phyloP scores from a whole-genome alignment of 73 alveolate species.

The Tetrahymena borealis region DNA sequence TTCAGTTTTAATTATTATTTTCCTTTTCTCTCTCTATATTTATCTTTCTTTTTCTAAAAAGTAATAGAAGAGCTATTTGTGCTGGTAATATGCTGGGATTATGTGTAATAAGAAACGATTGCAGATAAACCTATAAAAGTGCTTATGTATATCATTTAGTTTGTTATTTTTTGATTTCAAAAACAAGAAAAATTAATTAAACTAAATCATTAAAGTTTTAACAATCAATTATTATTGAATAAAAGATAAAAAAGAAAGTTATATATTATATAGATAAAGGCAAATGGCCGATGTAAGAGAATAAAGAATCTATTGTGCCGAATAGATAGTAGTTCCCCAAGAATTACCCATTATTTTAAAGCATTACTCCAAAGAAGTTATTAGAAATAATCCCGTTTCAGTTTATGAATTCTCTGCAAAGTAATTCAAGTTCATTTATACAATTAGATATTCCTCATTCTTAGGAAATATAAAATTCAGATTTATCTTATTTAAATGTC shows the following conservation, averaged over 20 bases:
- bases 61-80: too few species aligned
- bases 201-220: not conserved
- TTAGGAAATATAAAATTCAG: too few species aligned
- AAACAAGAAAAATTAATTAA: not conserved
- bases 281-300: slow-evolving; percentile 81
- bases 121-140: not conserved
- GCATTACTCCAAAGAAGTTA: slow-evolving; percentile 85
- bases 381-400: slow-evolving; percentile 76
- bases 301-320: slow-evolving; percentile 83
- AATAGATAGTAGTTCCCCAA: slow-evolving; percentile 74
- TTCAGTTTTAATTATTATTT: too few species aligned
- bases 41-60: too few species aligned
- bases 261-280: not conserved
- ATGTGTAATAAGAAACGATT: not conserved
- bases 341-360: slow-evolving; percentile 73
- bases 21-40: too few species aligned
- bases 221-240: not conserved
- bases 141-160: not conserved
- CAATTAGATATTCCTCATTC: too few species aligned
- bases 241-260: not conserved
- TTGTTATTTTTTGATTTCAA: not conserved
- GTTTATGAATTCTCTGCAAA: slow-evolving; percentile 71
- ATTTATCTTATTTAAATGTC: too few species aligned
- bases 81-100: too few species aligned
- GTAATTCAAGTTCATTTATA: slow-evolving; percentile 53